phyloP scores from a whole-genome alignment of 768 basidiomycete genomes.

The Artomyces pyxidatus region DNA sequence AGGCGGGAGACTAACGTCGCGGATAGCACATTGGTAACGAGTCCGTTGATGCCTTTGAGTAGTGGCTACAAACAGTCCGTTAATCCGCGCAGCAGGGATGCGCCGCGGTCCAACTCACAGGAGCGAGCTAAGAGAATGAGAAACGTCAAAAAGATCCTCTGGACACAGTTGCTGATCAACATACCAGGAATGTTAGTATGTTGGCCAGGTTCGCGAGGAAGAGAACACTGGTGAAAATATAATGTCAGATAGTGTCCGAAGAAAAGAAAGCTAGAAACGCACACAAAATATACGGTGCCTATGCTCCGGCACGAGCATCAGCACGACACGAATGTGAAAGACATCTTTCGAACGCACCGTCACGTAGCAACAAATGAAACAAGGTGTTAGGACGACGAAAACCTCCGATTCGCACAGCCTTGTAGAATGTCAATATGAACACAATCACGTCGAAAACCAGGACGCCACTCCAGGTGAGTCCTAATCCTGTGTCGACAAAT shows the following conservation, averaged over 20 bases:
- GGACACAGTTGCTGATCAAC: background rate
- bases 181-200: background rate
- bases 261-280: no score
- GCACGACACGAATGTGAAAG: background rate
- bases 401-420: background rate
- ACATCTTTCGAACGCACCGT: background rate
- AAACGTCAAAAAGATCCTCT: no score
- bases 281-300: background rate
- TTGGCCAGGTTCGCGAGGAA: background rate
- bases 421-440: background rate
- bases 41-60: background rate
- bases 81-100: background rate
- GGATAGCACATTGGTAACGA: background rate
- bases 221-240: background rate
- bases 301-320: no score
- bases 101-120: background rate
- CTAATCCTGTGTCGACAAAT: no score
- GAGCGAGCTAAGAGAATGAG: background rate
- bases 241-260: no score
- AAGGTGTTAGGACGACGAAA: background rate
- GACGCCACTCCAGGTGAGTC: background rate
- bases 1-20: background rate
- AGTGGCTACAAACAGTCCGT: background rate
- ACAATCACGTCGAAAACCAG: background rate
- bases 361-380: background rate